These are phyloP conservation scores for Scleromitrula shiraiana DNA, from an alignment of 2,329 filamentous ascomycete species.

Conservation along the genomic window DNA sequence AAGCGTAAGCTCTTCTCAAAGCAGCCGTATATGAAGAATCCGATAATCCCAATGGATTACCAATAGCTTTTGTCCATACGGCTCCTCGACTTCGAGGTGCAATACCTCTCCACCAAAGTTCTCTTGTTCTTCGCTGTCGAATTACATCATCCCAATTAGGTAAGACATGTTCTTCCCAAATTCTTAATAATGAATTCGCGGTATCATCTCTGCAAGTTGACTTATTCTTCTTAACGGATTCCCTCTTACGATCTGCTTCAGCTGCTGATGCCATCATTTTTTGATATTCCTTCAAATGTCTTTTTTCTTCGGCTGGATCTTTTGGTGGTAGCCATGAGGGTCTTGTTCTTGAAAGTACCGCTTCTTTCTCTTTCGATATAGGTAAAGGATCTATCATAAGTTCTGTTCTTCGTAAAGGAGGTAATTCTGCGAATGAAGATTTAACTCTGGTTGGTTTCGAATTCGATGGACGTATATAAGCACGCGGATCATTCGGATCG, in stretches of 20 bases:
- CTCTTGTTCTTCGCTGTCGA: slow-evolving; percentile 58
- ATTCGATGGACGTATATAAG: slow-evolving; percentile 29
- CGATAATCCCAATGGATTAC: slow-evolving; percentile 35
- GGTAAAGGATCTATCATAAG: slow-evolving; percentile 80
- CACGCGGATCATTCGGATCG: slow-evolving; percentile 22
- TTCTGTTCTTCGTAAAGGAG: slow-evolving; percentile 48
- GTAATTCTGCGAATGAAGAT: slow-evolving; percentile 61
- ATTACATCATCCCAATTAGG: slow-evolving; percentile 70
- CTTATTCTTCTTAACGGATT: slow-evolving; percentile 43
- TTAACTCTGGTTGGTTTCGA: slow-evolving; percentile 48
- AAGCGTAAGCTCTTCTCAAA: slow-evolving; percentile 54
- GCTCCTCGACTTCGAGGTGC: slow-evolving; percentile 54
- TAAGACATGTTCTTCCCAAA: slow-evolving; percentile 72
- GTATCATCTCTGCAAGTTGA: slow-evolving; percentile 46
- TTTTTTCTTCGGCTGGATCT: slow-evolving; percentile 82
- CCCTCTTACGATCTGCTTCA: slow-evolving; percentile 52
- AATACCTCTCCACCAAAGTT: slow-evolving; percentile 77
- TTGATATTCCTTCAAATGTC: slow-evolving; percentile 79
- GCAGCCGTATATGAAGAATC: slow-evolving; percentile 63
- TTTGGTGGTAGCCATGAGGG: slow-evolving; percentile 83
- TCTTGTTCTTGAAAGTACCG: slow-evolving; percentile 69
- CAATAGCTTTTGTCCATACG: slow-evolving; percentile 30
- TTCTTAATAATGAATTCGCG: slow-evolving; percentile 45
- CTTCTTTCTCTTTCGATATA: slow-evolving; percentile 80
- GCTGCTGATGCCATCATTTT: slow-evolving; percentile 65